Evolutionary conservation across 2,329 filamentous ascomycete genomes (phyloP), one percentile per base, ranked within the genome.

Genomic region (Leptographium lundbergii): DNA sequence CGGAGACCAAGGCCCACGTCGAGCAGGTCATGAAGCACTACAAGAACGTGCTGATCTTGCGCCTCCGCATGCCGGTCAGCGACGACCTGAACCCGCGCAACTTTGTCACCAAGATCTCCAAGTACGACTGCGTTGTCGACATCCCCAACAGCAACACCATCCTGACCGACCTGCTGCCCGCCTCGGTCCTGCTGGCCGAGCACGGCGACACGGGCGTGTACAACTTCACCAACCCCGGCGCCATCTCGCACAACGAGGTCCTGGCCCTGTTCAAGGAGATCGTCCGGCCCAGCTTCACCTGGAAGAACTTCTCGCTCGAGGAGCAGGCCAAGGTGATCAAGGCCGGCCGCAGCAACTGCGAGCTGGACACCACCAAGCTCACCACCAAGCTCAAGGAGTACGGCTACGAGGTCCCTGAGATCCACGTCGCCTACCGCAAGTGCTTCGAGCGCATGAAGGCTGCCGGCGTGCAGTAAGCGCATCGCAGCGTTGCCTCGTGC

Each of bases 181-280:
- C 78, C 14, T 78, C 81, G 70, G 95, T 99, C 66, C 77, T 99
- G 52, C 79, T 97, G 62, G 94, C 92, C 14, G 94, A 99, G 74
- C 94, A 99, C 74, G 96, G 96, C 69, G 83, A 86, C 50, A 80
- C 77, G 1, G 84, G 84, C 22, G 74, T 87, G 64, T 86, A 83
- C 71, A 87, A 87, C 73, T 86, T 87, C 69, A 86, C 83, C 61
- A 87, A 87, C 71, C 84, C 84, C 0, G 84, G 84, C 14, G 81
- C 82, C 63, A 86, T 87, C 68, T 84, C 81, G n/a, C 84, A 87
- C 71, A 87, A 87, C 69, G 82, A 87, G 70, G 82, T 87, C 7
- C 73, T 87, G 47, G 65, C 72, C 2, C 72, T 87, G 50, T 86
- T 86, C 72, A 79, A 78, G 65, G 77, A 86, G 62, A 81, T 84